These are phyloP conservation scores for Aureobasidium pullulans DNA, from an alignment of 2,329 filamentous ascomycete genomes.

Conservation along the genomic window DNA sequence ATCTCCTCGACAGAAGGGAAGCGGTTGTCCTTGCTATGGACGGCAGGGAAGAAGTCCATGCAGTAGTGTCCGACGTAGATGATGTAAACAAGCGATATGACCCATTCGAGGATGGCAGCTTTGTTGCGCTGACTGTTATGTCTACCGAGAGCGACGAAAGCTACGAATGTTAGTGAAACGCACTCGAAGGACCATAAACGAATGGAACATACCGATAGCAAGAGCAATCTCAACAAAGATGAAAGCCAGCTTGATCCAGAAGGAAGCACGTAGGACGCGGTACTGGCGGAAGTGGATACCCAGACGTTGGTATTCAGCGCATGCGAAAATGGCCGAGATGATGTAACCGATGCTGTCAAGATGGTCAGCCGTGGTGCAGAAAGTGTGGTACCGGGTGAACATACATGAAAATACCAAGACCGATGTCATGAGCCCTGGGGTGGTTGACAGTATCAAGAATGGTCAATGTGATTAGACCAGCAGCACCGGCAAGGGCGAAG, in stretches of 20 bases:
- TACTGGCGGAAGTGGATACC: slow-evolving; percentile 73
- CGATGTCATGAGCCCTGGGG: slow-evolving; percentile 61
- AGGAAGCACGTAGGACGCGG: slow-evolving; percentile 65
- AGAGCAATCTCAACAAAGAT: slow-evolving; percentile 72
- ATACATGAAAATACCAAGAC: slow-evolving; percentile 71
- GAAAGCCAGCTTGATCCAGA: slow-evolving; percentile 82
- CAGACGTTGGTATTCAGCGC: slow-evolving; percentile 81
- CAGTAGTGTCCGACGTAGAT: slow-evolving; percentile 83
- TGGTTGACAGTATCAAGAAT: slow-evolving; percentile 78
- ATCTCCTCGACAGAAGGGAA: slow-evolving; percentile 32
- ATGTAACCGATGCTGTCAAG: slow-evolving; percentile 59
- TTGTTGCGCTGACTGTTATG: slow-evolving; percentile 48
- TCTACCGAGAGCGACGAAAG: slow-evolving; percentile 56
- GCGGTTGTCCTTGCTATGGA: slow-evolving; percentile 47
- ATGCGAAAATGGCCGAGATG: slow-evolving; percentile 78
- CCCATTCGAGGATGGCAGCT: slow-evolving; percentile 73
- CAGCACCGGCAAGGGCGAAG: slow-evolving; percentile 66
- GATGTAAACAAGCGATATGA: slow-evolving; percentile 75
- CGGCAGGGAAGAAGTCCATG: slow-evolving; percentile 77
- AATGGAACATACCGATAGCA: slow-evolving; percentile 41
- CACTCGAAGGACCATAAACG: neutral
- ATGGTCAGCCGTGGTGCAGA: neutral
- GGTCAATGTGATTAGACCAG: slow-evolving; percentile 72
- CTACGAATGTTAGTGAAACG: slow-evolving; percentile 23
- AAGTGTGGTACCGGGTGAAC: slow-evolving; percentile 13